These are phyloP conservation scores for Pascua sp. DNA, from an alignment of 1,284 basidiomycete genomes.

Conservation along the genomic window DNA sequence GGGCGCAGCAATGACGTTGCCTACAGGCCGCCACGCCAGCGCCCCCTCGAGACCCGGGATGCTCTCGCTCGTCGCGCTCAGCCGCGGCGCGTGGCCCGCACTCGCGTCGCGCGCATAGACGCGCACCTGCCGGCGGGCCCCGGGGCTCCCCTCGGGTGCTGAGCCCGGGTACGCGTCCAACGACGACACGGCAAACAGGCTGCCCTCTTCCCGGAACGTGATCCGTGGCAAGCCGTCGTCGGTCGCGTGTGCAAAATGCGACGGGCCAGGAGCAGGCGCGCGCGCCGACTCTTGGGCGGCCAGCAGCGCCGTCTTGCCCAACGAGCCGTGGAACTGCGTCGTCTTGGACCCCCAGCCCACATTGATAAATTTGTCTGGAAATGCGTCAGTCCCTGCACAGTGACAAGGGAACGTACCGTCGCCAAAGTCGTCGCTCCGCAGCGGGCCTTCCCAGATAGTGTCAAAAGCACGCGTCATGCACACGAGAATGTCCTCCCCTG, in stretches of 20 bases:
- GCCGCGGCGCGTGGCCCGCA: conserved; percentile 55
- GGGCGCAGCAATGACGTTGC: conserved; percentile 76
- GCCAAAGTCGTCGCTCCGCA: conserved; percentile 76
- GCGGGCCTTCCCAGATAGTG: conserved; percentile 70
- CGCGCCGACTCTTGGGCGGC: conserved; percentile 47
- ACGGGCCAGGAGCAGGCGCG: conserved; percentile 50
- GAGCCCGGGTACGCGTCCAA: conserved; percentile 52
- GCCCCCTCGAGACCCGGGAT: conserved; percentile 77
- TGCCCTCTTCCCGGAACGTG: conserved; percentile 89
- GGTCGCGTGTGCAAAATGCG: conserved; percentile 53
- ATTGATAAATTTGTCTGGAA: conserved; percentile 77
- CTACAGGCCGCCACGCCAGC: conserved; percentile 83
- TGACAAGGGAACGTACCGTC: conserved; percentile 57
- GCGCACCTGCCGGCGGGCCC: conserved; percentile 60
- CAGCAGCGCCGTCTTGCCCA: conserved; percentile 78
- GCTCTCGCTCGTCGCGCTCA: conserved; percentile 82
- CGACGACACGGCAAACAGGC: conserved; percentile 80
- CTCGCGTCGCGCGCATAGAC: conserved; percentile 66
- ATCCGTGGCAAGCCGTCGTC: conserved; percentile 73
- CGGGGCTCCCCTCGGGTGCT: not conserved
- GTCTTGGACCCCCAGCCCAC: conserved; percentile 97
- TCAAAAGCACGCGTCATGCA: conserved; percentile 88
- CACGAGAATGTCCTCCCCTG: conserved; percentile 74
- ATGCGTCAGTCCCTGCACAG: conserved; percentile 13
- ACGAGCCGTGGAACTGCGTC: conserved; percentile 95